phyloP scores from a whole-genome alignment of 2,329 filamentous ascomycete genomes.

The Teratosphaeria epicoccoides region DNA sequence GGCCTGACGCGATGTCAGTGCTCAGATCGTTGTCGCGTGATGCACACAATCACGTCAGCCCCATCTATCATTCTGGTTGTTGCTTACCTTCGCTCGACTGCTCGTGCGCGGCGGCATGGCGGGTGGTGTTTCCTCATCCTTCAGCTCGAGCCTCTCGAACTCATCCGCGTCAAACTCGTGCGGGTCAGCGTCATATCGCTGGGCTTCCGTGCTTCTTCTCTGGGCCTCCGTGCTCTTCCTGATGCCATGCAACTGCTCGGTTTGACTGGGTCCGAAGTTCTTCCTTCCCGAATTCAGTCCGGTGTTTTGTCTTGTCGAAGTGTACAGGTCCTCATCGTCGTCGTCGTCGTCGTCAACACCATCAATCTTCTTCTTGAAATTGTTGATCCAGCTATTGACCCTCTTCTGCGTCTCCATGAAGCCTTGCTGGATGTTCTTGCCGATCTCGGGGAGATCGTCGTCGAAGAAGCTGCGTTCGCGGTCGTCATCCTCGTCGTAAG shows the following conservation, averaged over 20 bases:
- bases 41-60: background rate
- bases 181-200: conserved; percentile 90
- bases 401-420: conserved; percentile 89
- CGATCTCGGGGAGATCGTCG: conserved; percentile 87
- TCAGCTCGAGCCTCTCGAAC: conserved; percentile 57
- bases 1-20: conserved; percentile 27
- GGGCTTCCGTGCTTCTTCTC: conserved; percentile 69
- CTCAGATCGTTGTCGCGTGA: background rate
- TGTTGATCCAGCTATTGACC: conserved; percentile 86
- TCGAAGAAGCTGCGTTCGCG: conserved; percentile 87
- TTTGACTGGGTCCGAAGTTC: conserved; percentile 27
- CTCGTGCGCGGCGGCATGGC: conserved; percentile 40
- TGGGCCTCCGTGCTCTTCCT: conserved; percentile 19
- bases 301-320: conserved; percentile 16
- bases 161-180: conserved; percentile 74
- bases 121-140: conserved; percentile 48
- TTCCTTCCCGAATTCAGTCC: conserved; percentile 24
- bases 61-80: background rate
- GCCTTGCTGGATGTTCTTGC: conserved; percentile 85
- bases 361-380: conserved; percentile 85
- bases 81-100: conserved; percentile 44
- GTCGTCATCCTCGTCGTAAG: conserved; percentile 42
- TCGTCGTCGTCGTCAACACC: conserved; percentile 65
- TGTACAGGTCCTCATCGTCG: conserved; percentile 42
- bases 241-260: conserved; percentile 30